Percentiles rank a stretch among this genome's conserved stretches.
These are phyloP conservation scores for slime mould (Dictyostelium discoideum) DNA, from an alignment of 78 protist genomes.

Conservation along the genomic window DNA sequence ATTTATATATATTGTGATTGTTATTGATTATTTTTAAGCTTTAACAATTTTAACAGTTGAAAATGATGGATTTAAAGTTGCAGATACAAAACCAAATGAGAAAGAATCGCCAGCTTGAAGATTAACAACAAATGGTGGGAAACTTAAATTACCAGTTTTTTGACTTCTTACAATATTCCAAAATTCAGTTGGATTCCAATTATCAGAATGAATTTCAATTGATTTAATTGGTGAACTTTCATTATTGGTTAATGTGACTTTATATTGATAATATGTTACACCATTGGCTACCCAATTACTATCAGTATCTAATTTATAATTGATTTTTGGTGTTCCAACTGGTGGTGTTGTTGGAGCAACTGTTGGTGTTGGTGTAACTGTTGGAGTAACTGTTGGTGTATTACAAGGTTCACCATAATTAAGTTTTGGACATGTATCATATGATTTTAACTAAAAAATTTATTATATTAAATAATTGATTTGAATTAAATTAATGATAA, in stretches of 20 bases:
- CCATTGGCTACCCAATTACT: neutral
- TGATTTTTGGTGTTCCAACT: neutral
- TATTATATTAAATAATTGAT: too few species aligned
- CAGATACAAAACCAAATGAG: conserved; percentile 39
- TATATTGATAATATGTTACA: conserved; percentile 1
- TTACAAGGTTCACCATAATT: conserved; percentile 12
- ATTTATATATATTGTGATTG: too few species aligned
- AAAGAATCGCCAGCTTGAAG: neutral
- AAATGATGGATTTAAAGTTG: neutral
- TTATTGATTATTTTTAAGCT: neutral
- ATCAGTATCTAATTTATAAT: neutral
- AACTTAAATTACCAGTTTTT: neutral
- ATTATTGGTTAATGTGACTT: neutral
- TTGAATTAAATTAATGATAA: too few species aligned
- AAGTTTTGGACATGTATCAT: neutral
- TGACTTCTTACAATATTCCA: neutral
- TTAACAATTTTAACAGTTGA: neutral
- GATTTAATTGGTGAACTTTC: neutral
- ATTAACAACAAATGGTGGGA: conserved; percentile 1
- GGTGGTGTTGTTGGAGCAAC: neutral
- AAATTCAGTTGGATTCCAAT: conserved; percentile 37
- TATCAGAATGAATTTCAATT: neutral
- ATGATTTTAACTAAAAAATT: neutral
- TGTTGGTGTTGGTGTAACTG: neutral
- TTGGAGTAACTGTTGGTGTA: neutral